Conservation (phyloP, 768 basidiomycete species). For the Lactarius pseudohatsudake region DNA sequence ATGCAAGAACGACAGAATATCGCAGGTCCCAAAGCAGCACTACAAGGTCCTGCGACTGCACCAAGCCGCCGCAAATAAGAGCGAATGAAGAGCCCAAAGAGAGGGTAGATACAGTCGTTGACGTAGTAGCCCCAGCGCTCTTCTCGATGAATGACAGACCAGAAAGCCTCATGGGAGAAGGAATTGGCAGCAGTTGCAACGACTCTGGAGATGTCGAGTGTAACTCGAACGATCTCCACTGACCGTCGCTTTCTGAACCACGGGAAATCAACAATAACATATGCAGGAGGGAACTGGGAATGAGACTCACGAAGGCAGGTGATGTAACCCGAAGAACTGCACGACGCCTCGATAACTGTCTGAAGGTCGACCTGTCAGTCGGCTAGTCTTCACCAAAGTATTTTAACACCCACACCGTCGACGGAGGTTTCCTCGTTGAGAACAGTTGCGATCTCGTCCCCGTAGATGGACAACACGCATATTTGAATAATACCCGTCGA, state of each 20-base stretch:
- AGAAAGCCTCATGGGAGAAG: conserved; percentile 17
- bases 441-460: conserved; percentile 6
- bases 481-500: conserved; percentile 19
- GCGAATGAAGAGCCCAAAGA: conserved; percentile 59
- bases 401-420: conserved; percentile 14
- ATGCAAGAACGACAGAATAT: conserved; percentile 62
- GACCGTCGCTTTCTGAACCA: conserved; percentile 44
- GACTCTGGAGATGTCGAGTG: not conserved
- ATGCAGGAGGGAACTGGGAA: not conserved
- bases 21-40: conserved; percentile 70
- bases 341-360: conserved; percentile 35
- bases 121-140: not conserved
- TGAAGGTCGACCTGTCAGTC: conserved; percentile 14
- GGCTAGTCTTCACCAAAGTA: not conserved
- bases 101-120: conserved; percentile 40
- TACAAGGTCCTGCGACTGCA: conserved; percentile 44
- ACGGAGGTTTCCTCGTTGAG: conserved; percentile 12
- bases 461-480: conserved; percentile 29
- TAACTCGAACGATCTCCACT: conserved; percentile 43
- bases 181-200: not conserved
- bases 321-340: conserved; percentile 35
- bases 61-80: conserved; percentile 49
- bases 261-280: not conserved
- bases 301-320: conserved; percentile 35
- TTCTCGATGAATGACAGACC: conserved; percentile 23